Evolutionary conservation across 1,284 basidiomycete species (phyloP).

Genomic region (Trametes sp.): DNA sequence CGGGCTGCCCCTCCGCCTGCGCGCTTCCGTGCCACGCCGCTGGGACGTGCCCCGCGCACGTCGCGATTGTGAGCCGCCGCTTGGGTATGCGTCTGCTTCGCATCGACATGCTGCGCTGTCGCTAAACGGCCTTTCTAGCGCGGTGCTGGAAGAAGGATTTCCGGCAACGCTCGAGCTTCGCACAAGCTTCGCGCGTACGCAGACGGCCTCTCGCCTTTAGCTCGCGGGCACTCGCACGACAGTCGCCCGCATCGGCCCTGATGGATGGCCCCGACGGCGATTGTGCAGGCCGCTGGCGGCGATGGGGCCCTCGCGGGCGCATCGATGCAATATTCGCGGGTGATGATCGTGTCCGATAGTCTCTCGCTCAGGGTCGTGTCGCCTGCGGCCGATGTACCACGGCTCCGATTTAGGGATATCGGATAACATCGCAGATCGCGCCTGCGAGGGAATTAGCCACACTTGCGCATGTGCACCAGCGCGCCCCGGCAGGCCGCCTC

Average conservation of each 20-base stretch:
- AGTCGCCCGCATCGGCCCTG: background rate
- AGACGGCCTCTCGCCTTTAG: background rate
- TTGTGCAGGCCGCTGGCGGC: slow-evolving; percentile 1
- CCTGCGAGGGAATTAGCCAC: slow-evolving; percentile 1
- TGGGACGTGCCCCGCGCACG: background rate
- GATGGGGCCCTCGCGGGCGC: slow-evolving; percentile 1
- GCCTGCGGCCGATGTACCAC: slow-evolving; percentile 2
- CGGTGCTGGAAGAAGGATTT: background rate
- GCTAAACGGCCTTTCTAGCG: background rate
- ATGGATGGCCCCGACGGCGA: background rate
- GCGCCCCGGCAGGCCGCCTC: background rate
- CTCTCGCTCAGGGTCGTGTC: slow-evolving; percentile 6
- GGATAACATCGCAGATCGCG: slow-evolving; percentile 21
- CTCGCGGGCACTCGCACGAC: background rate
- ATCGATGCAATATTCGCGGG: slow-evolving; percentile 17
- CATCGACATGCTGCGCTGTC: background rate
- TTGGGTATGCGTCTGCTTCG: background rate
- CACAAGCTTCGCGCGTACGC: background rate
- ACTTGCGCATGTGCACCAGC: background rate
- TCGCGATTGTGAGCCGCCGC: slow-evolving; percentile 3
- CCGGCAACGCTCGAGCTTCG: background rate
- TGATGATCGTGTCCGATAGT: slow-evolving; percentile 22
- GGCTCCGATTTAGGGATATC: slow-evolving; percentile 14
- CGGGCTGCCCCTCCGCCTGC: background rate
- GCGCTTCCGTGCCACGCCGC: slow-evolving; percentile 14